Percentiles rank a stretch among this genome's conserved stretches.
phyloP scores from a whole-genome alignment of 176 grass and related monocot species.

The Juncus effusus region DNA sequence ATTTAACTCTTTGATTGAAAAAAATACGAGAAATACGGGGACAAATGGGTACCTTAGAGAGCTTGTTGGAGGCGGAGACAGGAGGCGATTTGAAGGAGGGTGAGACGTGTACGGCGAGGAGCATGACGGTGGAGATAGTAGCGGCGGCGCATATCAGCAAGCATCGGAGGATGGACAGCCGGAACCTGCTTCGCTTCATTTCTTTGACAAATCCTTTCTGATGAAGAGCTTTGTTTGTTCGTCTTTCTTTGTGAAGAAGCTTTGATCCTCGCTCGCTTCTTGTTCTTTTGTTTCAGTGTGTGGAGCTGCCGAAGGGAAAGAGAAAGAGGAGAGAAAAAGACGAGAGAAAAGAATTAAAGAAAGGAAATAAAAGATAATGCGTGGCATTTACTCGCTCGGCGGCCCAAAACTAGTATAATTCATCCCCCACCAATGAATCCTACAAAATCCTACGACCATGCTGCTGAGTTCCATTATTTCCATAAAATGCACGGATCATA shows the following conservation, averaged over 20 bases:
- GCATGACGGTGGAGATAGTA: slow-evolving; percentile 3
- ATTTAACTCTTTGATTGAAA: slow-evolving; percentile 4
- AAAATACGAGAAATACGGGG: neutral
- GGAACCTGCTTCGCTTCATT: slow-evolving; percentile 15
- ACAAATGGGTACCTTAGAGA: slow-evolving; percentile 27
- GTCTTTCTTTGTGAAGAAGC: slow-evolving; percentile 6
- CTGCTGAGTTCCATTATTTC: neutral
- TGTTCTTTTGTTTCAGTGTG: slow-evolving; percentile 17
- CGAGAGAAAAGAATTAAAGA: neutral
- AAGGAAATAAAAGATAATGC: neutral
- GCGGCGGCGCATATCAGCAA: slow-evolving; percentile 30
- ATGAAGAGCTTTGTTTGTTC: neutral
- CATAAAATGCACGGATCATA: neutral
- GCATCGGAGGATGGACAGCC: slow-evolving; percentile 17
- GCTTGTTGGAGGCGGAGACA: slow-evolving; percentile 1
- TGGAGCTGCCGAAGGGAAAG: slow-evolving; percentile 15
- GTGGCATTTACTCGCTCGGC: slow-evolving; percentile 3
- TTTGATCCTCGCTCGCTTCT: neutral
- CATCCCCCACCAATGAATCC: neutral
- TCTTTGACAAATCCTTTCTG: neutral
- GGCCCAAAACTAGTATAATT: slow-evolving; percentile 2
- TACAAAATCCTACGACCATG: neutral
- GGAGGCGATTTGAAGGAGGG: slow-evolving; percentile 9
- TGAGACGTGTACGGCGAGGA: slow-evolving; percentile 27
- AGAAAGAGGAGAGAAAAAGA: neutral